Evolutionary conservation across 2,329 filamentous ascomycete genomes (phyloP), one percentile per base, ranked within the genome.

Genomic region (Sporothrix mexicana): DNA sequence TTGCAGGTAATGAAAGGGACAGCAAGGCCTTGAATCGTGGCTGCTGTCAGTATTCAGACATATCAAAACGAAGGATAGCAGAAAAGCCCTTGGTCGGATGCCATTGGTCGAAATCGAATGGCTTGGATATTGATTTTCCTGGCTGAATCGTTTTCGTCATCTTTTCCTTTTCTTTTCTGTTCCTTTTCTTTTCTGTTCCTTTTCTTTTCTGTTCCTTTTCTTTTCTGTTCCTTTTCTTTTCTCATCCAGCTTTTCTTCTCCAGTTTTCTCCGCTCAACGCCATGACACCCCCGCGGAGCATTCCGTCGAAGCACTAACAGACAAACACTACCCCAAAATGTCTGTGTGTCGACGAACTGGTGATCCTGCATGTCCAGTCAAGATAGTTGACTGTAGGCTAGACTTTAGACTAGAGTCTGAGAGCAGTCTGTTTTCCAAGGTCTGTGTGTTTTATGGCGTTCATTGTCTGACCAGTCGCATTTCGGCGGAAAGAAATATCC

Each of bases 281-380:
- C 55, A 36, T 36, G 55, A 36, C 55, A 49, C 6, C 2, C 47
- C 17, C 4, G 20, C 30, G 15, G 57, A n/a, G 57, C 57, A 61
- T 61, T 10, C 30, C 15, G 30, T 20, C 15, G 13, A 61, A 7
- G 30, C 25, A 47, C 61, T 45, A 47, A 3, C 6, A 12, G 7
- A 10, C 30, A 66, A 12, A 45, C 10, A 66, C n/a, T 47, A 47
- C 41, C 43, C 61, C 36, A 8, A 66, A 66, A 23, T 66, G 61
- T 66, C 61, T 47, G 41, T 66, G 61, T 66, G 61, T 25, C 47
- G n/a, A 23, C 41, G 41, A 45, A 66, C 61, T 25, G n/a, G n/a
- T 45, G 9, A 23, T 41, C 30, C 30, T 61, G 57, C 7, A 36
- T 36, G 3, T 36, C 30, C 30, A 36, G 4, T 36, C 30, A 36